Evolutionary conservation across 768 basidiomycete species (phyloP).

Genomic region (Lyophyllum atratum): DNA sequence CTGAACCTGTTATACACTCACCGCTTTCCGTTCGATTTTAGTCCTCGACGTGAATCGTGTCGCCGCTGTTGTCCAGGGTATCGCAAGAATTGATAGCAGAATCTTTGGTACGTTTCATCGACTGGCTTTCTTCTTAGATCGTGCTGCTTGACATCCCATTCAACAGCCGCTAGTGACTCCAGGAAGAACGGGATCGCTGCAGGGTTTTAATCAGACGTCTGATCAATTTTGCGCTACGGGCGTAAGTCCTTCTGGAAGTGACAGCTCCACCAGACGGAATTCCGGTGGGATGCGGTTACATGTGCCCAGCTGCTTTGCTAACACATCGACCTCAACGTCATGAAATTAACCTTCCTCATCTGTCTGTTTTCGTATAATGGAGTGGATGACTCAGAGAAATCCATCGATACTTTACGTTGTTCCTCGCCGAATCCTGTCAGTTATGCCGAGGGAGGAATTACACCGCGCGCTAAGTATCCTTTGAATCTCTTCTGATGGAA

Average conservation of each 20-base stretch:
- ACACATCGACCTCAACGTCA: too few species aligned
- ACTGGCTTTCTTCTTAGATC: slow-evolving; percentile 7
- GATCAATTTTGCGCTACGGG: neutral
- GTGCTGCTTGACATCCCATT: slow-evolving; percentile 1
- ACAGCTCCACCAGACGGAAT: too few species aligned
- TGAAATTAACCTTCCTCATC: too few species aligned
- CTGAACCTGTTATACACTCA: neutral
- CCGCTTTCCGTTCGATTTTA: slow-evolving; percentile 20
- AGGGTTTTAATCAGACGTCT: slow-evolving; percentile 56
- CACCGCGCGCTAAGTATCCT: too few species aligned
- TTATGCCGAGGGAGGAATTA: too few species aligned
- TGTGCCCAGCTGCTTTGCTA: too few species aligned
- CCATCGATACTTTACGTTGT: too few species aligned
- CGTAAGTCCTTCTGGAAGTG: too few species aligned
- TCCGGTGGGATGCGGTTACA: too few species aligned
- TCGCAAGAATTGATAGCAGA: slow-evolving; percentile 50
- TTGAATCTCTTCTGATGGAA: slow-evolving; percentile 2
- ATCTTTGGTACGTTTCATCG: slow-evolving; percentile 59
- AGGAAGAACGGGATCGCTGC: slow-evolving; percentile 92
- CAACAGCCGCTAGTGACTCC: slow-evolving; percentile 82
- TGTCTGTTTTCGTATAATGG: too few species aligned
- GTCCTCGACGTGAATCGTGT: slow-evolving; percentile 71
- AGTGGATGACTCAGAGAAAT: too few species aligned
- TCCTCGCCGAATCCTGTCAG: too few species aligned
- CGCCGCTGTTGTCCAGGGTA: slow-evolving; percentile 74